Evolutionary conservation across 257 asterid genomes (phyloP).

Genomic region (Linderniella brevidens): DNA sequence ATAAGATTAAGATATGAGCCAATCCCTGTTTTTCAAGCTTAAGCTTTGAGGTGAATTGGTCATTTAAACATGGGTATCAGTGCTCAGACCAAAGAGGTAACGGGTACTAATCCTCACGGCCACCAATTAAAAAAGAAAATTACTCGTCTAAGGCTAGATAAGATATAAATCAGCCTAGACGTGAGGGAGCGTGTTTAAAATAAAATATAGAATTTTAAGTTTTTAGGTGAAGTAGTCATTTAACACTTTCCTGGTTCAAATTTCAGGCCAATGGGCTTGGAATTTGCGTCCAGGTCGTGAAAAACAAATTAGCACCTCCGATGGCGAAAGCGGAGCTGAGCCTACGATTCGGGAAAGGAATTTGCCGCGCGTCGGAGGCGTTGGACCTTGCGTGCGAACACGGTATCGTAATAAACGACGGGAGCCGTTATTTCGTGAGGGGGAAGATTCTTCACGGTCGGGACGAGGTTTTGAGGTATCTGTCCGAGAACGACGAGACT

Average conservation of each 20-base stretch:
- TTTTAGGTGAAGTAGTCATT: too few species aligned
- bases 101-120: too few species aligned
- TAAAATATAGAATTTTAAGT: too few species aligned
- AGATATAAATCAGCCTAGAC: too few species aligned
- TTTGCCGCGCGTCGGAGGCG: constrained; percentile 43
- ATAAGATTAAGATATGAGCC: too few species aligned
- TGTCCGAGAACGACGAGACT: constrained; percentile 34
- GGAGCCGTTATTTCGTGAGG: constrained; percentile 37
- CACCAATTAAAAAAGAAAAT: too few species aligned
- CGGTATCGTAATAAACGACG: constrained; percentile 48
- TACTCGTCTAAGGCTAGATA: too few species aligned
- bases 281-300: constrained; percentile 61
- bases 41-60: too few species aligned
- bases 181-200: too few species aligned
- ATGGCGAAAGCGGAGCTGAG: constrained; percentile 57
- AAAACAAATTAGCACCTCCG: constrained; percentile 78
- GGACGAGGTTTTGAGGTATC: constrained; percentile 50
- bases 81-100: too few species aligned
- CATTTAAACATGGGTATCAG: too few species aligned
- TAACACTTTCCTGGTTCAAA: constrained; percentile 4
- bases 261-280: constrained; percentile 78
- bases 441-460: constrained; percentile 34
- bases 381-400: constrained; percentile 83
- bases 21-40: too few species aligned
- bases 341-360: constrained; percentile 59